phyloP scores from a whole-genome alignment of 805 yeast species.

The Yamadazyma kitorensis region DNA sequence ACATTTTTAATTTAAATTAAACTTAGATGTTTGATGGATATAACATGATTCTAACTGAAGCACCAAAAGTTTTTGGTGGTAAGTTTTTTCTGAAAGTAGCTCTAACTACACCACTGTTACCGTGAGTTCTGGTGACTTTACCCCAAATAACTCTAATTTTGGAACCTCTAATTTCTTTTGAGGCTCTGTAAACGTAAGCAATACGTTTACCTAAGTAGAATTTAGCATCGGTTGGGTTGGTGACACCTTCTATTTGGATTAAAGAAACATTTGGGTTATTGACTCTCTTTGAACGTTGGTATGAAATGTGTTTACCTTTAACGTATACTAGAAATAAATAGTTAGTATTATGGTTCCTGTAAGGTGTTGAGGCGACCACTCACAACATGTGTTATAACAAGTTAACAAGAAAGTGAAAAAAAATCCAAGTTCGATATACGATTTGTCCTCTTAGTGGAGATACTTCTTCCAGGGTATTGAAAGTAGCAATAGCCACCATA shows the following conservation, averaged over 20 bases:
- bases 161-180: slow-evolving; percentile 97
- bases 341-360: slow-evolving; percentile 36
- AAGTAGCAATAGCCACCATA: too few species aligned
- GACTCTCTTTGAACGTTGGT: slow-evolving; percentile 98
- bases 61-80: slow-evolving; percentile 99
- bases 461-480: too few species aligned
- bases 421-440: too few species aligned
- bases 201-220: slow-evolving; percentile 99
- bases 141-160: slow-evolving; percentile 99
- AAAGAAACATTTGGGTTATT: slow-evolving; percentile 98
- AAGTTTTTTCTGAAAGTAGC: slow-evolving; percentile 98
- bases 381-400: too few species aligned
- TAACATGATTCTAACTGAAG: slow-evolving; percentile 98
- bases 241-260: slow-evolving; percentile 96
- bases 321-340: slow-evolving; percentile 88
- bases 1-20: too few species aligned
- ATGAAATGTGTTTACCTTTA: slow-evolving; percentile 99
- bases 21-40: slow-evolving; percentile 98
- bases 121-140: slow-evolving; percentile 98
- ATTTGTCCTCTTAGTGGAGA: too few species aligned
- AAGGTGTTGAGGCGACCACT: too few species aligned
- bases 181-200: slow-evolving; percentile 98
- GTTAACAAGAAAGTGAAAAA: too few species aligned
- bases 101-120: slow-evolving; percentile 97
- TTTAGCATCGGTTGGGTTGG: slow-evolving; percentile 88